Percentiles rank a stretch among this genome's conserved stretches.
phyloP scores from a whole-genome alignment of 2,329 filamentous ascomycete genomes.

The Alternaria sp. region DNA sequence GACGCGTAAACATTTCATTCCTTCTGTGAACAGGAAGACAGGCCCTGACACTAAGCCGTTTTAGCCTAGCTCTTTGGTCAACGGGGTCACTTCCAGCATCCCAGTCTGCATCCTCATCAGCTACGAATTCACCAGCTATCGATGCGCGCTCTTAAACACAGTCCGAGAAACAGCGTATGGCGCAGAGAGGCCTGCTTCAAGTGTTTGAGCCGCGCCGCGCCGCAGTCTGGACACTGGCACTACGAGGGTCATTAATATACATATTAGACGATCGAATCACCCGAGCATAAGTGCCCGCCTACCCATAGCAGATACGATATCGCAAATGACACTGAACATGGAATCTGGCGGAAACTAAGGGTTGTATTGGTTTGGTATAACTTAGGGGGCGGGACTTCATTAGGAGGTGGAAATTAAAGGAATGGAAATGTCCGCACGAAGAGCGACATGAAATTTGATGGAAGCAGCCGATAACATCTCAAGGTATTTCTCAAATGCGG shows the following conservation, averaged over 20 bases:
- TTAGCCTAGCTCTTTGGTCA: not conserved
- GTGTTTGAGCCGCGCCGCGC: conserved; percentile 13
- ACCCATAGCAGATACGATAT: not conserved
- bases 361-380: not conserved
- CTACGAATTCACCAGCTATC: not conserved
- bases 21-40: not conserved
- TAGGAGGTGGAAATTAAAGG: not conserved
- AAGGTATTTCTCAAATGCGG: conserved; percentile 19
- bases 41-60: not conserved
- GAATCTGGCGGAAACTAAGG: not conserved
- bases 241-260: not conserved
- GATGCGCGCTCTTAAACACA: not conserved
- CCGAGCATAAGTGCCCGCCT: conserved; percentile 10
- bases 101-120: not conserved
- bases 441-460: not conserved
- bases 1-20: not conserved
- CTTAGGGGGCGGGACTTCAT: not conserved
- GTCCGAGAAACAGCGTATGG: conserved; percentile 11
- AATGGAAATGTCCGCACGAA: not conserved
- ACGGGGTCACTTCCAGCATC: not conserved
- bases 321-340: not conserved
- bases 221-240: conserved; percentile 12
- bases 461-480: not conserved
- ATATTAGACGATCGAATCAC: conserved; percentile 10
- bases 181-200: conserved; percentile 9